Conservation (phyloP, 257 asterid genomes). For the Euphrasia confusa region DNA sequence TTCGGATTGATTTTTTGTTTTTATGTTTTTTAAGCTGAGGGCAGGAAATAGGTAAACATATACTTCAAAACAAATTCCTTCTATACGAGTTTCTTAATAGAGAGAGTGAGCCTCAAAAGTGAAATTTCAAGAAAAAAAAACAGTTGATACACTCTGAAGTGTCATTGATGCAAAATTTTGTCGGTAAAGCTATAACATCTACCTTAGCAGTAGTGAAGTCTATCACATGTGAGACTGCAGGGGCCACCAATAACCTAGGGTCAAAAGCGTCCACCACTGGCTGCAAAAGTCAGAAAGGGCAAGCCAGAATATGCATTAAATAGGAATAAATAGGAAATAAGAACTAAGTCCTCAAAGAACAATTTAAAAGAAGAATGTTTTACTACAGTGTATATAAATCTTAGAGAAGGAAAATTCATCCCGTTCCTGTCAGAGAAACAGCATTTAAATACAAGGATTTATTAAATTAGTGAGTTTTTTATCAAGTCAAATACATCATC, state of each 20-base stretch:
- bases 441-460: no score
- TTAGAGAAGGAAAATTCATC: no score
- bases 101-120: background rate
- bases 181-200: conserved; percentile 16
- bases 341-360: no score
- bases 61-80: background rate
- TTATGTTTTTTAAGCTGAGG: background rate
- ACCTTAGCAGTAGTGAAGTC: conserved; percentile 58
- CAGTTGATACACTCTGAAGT: background rate
- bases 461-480: conserved; percentile 1
- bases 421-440: no score
- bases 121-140: background rate
- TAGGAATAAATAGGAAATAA: background rate
- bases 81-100: background rate
- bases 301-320: conserved; percentile 12
- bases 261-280: conserved; percentile 94
- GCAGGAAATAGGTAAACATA: background rate
- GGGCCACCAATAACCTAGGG: conserved; percentile 94
- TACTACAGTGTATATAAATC: no score
- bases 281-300: conserved; percentile 33
- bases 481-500: conserved; percentile 14
- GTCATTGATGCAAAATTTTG: conserved; percentile 1
- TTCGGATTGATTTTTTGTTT: no score
- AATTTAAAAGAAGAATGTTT: no score
- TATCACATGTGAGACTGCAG: conserved; percentile 80